Evolutionary conservation across 139 green algal genomes (phyloP).

Genomic region (Chlorella sorokiniana): DNA sequence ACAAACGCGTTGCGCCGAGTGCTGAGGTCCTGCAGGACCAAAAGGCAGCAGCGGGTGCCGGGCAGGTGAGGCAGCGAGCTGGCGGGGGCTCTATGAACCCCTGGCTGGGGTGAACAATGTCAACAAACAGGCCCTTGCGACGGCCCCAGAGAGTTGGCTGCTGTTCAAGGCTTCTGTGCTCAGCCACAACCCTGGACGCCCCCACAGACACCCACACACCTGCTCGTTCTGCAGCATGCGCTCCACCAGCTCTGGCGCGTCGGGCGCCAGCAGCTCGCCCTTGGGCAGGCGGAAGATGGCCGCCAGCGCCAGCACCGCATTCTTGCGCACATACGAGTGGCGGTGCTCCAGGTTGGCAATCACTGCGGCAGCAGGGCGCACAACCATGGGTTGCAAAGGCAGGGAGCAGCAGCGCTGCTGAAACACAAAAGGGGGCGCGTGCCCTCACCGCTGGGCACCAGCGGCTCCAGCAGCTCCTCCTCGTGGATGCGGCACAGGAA

Average conservation of each 20-base stretch:
- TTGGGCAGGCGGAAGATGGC: conserved; percentile 93
- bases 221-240: conserved; percentile 76
- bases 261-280: conserved; percentile 90
- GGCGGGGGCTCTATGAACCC: too few species aligned
- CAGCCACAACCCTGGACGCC: neutral
- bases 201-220: neutral
- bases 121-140: too few species aligned
- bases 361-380: conserved; percentile 9
- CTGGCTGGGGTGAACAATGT: too few species aligned
- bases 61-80: too few species aligned
- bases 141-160: too few species aligned
- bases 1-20: conserved; percentile 95
- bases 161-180: neutral
- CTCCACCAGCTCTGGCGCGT: conserved; percentile 95
- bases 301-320: conserved; percentile 94
- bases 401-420: neutral
- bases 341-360: conserved; percentile 94
- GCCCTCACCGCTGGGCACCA: conserved; percentile 79
- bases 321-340: conserved; percentile 96
- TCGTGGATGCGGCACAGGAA: conserved; percentile 97
- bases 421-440: too few species aligned
- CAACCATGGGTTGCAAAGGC: neutral
- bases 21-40: conserved; percentile 86
- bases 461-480: conserved; percentile 97
- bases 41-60: too few species aligned